Conservation (phyloP, 2,329 filamentous ascomycete species). For the Apiospora hydei region DNA sequence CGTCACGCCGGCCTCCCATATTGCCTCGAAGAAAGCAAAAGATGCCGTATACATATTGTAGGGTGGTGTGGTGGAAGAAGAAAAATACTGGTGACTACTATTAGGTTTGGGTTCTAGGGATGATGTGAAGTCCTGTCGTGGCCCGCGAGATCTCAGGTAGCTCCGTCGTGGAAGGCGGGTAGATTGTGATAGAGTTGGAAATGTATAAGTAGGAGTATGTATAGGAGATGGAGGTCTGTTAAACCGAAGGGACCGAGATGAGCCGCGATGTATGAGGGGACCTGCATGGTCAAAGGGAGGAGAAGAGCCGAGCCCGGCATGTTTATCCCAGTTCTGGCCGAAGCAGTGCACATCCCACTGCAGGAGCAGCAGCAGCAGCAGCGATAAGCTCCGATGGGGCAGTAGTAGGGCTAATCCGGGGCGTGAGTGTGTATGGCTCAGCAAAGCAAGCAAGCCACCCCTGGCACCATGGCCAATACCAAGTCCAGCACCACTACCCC, state of each 20-base stretch:
- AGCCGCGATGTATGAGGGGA: not conserved
- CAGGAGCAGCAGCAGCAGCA: not conserved
- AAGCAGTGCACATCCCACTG: not conserved
- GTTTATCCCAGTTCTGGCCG: slow-evolving; percentile 17
- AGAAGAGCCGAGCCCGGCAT: slow-evolving; percentile 1
- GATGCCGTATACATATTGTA: slow-evolving; percentile 66
- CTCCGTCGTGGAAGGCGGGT: not conserved
- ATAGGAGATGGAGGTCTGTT: slow-evolving; percentile 2
- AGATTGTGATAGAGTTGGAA: not conserved
- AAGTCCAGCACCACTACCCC: not conserved
- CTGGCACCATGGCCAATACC: not conserved
- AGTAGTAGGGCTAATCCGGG: not conserved
- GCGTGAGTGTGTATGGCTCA: not conserved
- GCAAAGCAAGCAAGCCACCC: not conserved
- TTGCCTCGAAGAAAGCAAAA: slow-evolving; percentile 69
- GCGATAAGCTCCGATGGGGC: slow-evolving; percentile 1
- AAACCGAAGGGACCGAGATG: not conserved
- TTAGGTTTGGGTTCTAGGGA: slow-evolving; percentile 1
- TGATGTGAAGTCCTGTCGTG: not conserved
- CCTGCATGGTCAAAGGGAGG: slow-evolving; percentile 11
- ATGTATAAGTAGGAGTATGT: slow-evolving; percentile 7
- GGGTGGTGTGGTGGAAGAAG: slow-evolving; percentile 27
- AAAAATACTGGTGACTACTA: slow-evolving; percentile 22
- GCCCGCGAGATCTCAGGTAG: not conserved
- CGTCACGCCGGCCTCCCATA: slow-evolving; percentile 46